Percentiles rank a stretch among this genome's conserved stretches.
phyloP scores from a whole-genome alignment of 2,329 filamentous ascomycete species.

The Monosporascus ibericus region DNA sequence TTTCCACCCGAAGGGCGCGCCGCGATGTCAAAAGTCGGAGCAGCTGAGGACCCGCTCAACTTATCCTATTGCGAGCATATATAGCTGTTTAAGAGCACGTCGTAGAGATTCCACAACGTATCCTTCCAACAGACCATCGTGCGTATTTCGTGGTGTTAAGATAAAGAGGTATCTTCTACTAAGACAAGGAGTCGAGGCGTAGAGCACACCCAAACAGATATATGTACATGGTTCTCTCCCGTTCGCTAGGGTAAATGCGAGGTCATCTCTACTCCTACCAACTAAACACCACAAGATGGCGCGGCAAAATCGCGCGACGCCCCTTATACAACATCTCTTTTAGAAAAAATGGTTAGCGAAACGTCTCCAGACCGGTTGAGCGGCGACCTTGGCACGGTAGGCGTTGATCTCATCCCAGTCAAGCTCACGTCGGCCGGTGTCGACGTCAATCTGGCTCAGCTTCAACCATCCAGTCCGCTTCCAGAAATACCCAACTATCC shows the following conservation, averaged over 20 bases:
- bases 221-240: background rate
- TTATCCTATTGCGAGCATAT: no score
- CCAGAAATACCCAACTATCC: conserved; percentile 53
- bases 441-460: conserved; percentile 58
- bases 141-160: no score
- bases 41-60: no score
- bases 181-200: no score
- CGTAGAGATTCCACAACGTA: no score
- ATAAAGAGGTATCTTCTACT: no score
- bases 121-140: no score
- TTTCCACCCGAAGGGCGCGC: background rate
- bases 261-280: background rate
- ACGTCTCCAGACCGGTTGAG: conserved; percentile 40
- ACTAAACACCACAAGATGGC: background rate
- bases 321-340: background rate
- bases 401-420: conserved; percentile 54
- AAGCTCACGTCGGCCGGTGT: conserved; percentile 56
- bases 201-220: no score
- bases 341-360: conserved; percentile 26
- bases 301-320: background rate
- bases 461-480: conserved; percentile 55
- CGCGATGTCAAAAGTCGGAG: background rate
- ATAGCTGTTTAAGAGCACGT: no score
- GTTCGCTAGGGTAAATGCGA: background rate
- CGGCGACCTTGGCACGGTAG: conserved; percentile 36